Evolutionary conservation across 2,329 filamentous ascomycete species (phyloP), one percentile per base, ranked within the genome.

Genomic region (Alternaria angustiovoidea): DNA sequence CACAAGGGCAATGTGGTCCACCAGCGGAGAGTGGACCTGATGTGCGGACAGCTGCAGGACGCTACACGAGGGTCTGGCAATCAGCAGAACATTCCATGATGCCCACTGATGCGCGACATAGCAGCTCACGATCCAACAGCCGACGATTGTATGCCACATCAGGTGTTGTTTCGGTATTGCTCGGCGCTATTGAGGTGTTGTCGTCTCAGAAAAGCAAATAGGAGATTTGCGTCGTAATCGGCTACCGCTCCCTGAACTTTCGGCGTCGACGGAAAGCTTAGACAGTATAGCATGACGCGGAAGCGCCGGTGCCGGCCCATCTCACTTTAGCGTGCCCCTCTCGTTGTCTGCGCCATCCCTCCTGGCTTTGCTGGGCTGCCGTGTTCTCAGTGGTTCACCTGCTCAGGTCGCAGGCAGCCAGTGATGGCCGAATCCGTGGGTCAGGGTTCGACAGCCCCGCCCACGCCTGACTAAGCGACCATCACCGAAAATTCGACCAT

Each of bases 381-480:
- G 22, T 26, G 14, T 12, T 54, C n/a, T 47, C 24, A 41, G 28
- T 46, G 46, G 38, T 38, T 48, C 46, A 24, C 9, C 52, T 34
- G 39, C 22, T 22, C 36, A 24, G 34, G 42, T 32, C 20, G 46
- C 46, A 3, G 30, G 14, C 46, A 49, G 46, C 16, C 54, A 57
- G 41, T 47, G 24, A 59, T 34, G 32, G 41, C 51, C 11, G 24
- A 24, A 39, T 32, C 26, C 14, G 18, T 26, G 36, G 34, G 18
- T 46, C 41, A 49, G 41, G 46, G 46, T 28, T 26, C 18, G 42
- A 16, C 43, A 54, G 18, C 55, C 68, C 66, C 49, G 12, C 49
- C 38, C 20, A 26, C 18, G 22, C 42, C 22, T 71, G 62, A 71
- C 65, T 71, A 71, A 71, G 67, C 67, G 54, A 62, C 47, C 39